Percentiles rank a stretch among this genome's conserved stretches.
phyloP scores from a whole-genome alignment of 495 filamentous ascomycete genomes.

The Penicillium herquei region DNA sequence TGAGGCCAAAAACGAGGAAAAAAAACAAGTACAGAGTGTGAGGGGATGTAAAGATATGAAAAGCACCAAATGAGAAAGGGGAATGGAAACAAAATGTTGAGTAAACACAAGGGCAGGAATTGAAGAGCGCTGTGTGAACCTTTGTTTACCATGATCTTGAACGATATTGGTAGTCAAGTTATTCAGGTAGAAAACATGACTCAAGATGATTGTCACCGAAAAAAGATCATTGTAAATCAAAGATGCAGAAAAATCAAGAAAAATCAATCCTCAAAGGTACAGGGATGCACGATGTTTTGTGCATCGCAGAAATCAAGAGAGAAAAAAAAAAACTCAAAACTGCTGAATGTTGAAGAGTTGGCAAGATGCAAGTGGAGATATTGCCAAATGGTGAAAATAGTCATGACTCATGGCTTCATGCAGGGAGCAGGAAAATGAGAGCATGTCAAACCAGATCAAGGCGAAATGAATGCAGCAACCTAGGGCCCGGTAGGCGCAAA shows the following conservation, averaged over 20 bases:
- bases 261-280: too few relatives aligned
- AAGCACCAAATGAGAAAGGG: conserved; percentile 7
- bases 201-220: not conserved
- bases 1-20: conserved; percentile 14
- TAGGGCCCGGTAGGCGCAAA: conserved; percentile 31
- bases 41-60: conserved; percentile 13
- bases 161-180: not conserved
- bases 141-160: not conserved
- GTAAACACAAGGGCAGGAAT: conserved; percentile 31
- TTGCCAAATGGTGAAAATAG: conserved; percentile 11
- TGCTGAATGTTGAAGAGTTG: conserved; percentile 6
- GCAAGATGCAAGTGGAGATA: conserved; percentile 23
- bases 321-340: conserved; percentile 14
- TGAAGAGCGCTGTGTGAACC: conserved; percentile 8
- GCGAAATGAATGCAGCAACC: conserved; percentile 26
- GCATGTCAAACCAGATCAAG: conserved; percentile 15
- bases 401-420: conserved; percentile 25
- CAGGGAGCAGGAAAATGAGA: conserved; percentile 11
- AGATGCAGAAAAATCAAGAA: not conserved
- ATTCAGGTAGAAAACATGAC: not conserved
- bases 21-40: conserved; percentile 3
- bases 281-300: too few relatives aligned
- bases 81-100: conserved; percentile 15
- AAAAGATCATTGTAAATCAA: not conserved
- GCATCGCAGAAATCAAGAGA: not conserved